phyloP scores from a whole-genome alignment of 2,329 filamentous ascomycete species.

The Colletotrichum sublineola region DNA sequence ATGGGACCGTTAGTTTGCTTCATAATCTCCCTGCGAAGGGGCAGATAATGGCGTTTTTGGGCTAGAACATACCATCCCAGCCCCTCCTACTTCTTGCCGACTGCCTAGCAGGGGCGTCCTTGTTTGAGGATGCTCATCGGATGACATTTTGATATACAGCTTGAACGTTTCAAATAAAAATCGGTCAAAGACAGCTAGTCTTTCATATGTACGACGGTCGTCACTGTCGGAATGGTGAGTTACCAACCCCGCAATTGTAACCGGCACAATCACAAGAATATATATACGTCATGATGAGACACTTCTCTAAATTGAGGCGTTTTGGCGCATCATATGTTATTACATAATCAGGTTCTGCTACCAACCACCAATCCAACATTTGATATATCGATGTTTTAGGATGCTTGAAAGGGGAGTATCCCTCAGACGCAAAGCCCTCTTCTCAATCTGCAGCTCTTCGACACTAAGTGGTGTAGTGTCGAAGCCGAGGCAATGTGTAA shows the following conservation, averaged over 20 bases:
- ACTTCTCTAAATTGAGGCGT: neutral
- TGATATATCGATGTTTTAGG: neutral
- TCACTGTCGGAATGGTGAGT: neutral
- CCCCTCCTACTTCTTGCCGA: neutral
- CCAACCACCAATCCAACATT: neutral
- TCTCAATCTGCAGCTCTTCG: rapidly evolving
- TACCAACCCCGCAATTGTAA: conserved; percentile 17
- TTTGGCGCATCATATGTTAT: neutral
- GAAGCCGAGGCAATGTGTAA: neutral
- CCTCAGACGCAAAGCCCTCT: neutral
- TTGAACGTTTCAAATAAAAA: neutral
- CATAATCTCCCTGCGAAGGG: neutral
- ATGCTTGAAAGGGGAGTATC: neutral
- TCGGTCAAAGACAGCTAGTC: too few relatives aligned
- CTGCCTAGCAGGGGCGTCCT: conserved; percentile 14
- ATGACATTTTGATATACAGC: neutral
- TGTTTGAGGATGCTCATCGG: neutral
- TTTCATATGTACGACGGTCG: neutral
- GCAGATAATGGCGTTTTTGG: neutral
- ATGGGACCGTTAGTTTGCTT: neutral
- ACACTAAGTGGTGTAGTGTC: neutral
- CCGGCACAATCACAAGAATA: neutral
- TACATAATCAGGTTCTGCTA: neutral
- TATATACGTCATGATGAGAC: conserved; percentile 10
- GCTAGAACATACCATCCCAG: neutral